Evolutionary conservation across 139 green algal genomes (phyloP).

Genomic region (Pleodorina starrii): DNA sequence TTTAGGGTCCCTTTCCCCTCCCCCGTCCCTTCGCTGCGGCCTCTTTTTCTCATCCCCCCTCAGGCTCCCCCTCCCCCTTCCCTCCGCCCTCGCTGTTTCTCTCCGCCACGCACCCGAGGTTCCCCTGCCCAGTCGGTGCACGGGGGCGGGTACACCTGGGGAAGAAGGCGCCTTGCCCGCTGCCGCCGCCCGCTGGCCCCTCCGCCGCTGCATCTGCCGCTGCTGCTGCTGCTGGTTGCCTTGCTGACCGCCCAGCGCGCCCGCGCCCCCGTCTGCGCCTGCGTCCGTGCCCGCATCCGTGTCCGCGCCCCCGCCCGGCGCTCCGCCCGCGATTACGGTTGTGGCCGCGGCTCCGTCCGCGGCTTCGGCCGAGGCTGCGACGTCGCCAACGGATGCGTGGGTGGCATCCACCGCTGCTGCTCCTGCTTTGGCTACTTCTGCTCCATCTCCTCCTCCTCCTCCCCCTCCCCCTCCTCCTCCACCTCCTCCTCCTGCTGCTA

Average conservation of each 20-base stretch:
- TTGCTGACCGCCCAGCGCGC: too few species aligned
- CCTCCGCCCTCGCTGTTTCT: background rate
- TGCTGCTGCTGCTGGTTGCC: too few species aligned
- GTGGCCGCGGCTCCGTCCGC: too few species aligned
- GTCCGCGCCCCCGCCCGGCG: too few species aligned
- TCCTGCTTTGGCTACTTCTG: background rate
- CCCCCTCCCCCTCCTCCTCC: background rate
- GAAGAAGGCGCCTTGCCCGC: too few species aligned
- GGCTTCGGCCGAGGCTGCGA: too few species aligned
- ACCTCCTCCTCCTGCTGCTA: background rate
- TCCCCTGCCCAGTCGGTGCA: conserved; percentile 63
- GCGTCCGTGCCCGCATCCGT: too few species aligned
- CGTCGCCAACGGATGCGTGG: background rate
- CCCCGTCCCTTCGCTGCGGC: background rate
- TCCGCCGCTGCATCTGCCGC: background rate
- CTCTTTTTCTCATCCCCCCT: background rate
- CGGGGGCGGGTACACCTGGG: conserved; percentile 52
- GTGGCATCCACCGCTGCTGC: background rate
- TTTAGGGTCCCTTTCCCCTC: background rate
- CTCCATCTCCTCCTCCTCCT: background rate
- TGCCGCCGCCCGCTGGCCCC: background rate
- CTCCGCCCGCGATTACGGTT: too few species aligned
- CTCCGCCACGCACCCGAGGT: conserved; percentile 50
- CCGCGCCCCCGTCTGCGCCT: too few species aligned
- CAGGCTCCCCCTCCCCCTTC: background rate